Evolutionary conservation across 176 grass and related monocot genomes (phyloP).

Genomic region (Luzula sylvatica): DNA sequence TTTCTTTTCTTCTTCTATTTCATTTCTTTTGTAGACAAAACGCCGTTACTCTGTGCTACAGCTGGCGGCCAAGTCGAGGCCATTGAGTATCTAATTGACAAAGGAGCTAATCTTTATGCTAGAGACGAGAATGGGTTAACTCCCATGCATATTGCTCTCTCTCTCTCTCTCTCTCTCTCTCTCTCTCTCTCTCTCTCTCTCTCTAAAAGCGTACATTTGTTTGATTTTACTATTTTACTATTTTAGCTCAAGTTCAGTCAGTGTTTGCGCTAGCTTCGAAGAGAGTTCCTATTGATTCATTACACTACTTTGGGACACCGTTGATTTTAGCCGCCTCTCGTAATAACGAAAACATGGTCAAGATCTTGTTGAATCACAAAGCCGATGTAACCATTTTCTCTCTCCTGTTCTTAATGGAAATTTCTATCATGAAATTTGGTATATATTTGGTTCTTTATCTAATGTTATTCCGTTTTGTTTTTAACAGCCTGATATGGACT

Average conservation of each 20-base stretch:
- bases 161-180: not conserved
- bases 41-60: slow-evolving; percentile 12
- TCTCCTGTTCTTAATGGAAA: too few species aligned
- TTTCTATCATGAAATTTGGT: too few species aligned
- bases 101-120: slow-evolving; percentile 23
- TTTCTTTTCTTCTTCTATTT: not conserved
- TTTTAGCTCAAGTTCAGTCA: slow-evolving; percentile 7
- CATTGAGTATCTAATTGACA: slow-evolving; percentile 26
- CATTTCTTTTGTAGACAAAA: slow-evolving; percentile 12
- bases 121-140: slow-evolving; percentile 10
- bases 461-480: not conserved
- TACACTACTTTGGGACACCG: slow-evolving; percentile 15
- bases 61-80: not conserved
- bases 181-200: not conserved
- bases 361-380: slow-evolving; percentile 29
- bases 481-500: slow-evolving; percentile 4
- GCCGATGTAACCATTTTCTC: slow-evolving; percentile 34
- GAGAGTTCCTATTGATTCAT: slow-evolving; percentile 22
- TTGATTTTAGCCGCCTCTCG: slow-evolving; percentile 21
- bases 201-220: too few species aligned
- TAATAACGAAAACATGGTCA: not conserved
- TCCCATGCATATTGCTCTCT: slow-evolving; percentile 24
- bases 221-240: not conserved
- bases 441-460: too few species aligned
- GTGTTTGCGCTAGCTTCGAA: slow-evolving; percentile 27